Evolutionary conservation across 257 asterid genomes (phyloP).

Genomic region (Mitragyna speciosa): DNA sequence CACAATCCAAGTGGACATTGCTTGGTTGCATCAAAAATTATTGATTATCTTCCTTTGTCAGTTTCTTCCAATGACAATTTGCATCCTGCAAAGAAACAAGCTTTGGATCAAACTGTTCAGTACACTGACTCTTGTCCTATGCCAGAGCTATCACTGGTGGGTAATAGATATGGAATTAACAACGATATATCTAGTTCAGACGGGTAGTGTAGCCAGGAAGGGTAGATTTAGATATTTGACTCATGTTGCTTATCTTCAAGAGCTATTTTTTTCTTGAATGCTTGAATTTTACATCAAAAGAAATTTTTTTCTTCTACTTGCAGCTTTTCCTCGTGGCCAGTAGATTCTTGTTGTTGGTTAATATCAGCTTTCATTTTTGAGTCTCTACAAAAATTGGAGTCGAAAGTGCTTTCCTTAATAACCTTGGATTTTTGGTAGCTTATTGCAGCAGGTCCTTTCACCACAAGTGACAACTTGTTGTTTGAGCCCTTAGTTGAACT

Average conservation of each 20-base stretch:
- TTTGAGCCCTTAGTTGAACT: slow-evolving; percentile 91
- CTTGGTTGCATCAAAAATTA: slow-evolving; percentile 77
- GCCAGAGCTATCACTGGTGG: slow-evolving; percentile 73
- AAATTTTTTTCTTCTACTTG: background rate
- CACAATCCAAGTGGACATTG: slow-evolving; percentile 98
- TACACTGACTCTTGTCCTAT: slow-evolving; percentile 37
- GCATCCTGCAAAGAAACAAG: slow-evolving; percentile 67
- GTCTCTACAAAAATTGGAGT: background rate
- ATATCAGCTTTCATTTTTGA: background rate
- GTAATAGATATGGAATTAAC: slow-evolving; percentile 17
- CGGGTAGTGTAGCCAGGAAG: background rate
- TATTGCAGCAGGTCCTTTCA: slow-evolving; percentile 94
- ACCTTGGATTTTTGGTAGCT: slow-evolving; percentile 48
- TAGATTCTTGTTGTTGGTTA: background rate
- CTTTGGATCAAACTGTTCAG: slow-evolving; percentile 50
- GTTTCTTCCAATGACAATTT: slow-evolving; percentile 45
- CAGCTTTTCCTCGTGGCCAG: background rate
- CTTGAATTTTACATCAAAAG: background rate
- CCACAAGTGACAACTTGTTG: slow-evolving; percentile 76
- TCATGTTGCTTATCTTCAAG: background rate
- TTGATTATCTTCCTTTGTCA: slow-evolving; percentile 59
- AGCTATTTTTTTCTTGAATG: background rate
- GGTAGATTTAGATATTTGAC: background rate
- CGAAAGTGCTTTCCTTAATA: background rate
- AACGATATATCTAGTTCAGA: background rate